Percentiles rank a stretch among this genome's conserved stretches.
These are phyloP conservation scores for Pistacia vera DNA, from an alignment of 345 rosid genomes.

Conservation along the genomic window DNA sequence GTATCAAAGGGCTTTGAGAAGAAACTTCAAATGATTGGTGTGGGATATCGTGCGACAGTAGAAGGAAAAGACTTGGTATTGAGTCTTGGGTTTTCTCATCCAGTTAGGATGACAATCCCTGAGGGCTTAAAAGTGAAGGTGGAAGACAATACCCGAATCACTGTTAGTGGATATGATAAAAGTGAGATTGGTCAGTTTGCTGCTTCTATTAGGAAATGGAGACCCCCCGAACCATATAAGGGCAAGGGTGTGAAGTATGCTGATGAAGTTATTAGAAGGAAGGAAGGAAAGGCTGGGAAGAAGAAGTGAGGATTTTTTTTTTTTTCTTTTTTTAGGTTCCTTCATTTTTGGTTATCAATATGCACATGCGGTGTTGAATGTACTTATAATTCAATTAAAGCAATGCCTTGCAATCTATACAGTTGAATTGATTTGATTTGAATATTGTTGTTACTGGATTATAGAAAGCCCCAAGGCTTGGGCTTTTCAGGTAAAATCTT, in stretches of 20 bases:
- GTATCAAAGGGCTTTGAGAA: slow-evolving; percentile 98
- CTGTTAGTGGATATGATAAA: slow-evolving; percentile 77
- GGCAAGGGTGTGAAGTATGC: slow-evolving; percentile 95
- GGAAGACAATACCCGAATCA: slow-evolving; percentile 82
- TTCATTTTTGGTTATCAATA: not conserved
- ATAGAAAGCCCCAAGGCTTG: too few species aligned
- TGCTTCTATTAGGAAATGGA: slow-evolving; percentile 87
- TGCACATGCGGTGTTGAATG: slow-evolving; percentile 2
- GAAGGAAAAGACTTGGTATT: slow-evolving; percentile 85
- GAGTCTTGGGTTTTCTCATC: slow-evolving; percentile 93
- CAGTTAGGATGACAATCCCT: slow-evolving; percentile 86
- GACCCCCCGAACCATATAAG: slow-evolving; percentile 97
- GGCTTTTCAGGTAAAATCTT: too few species aligned
- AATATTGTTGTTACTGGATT: too few species aligned
- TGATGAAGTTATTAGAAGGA: slow-evolving; percentile 72
- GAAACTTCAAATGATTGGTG: slow-evolving; percentile 82
- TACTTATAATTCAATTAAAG: not conserved
- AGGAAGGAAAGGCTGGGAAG: slow-evolving; percentile 98
- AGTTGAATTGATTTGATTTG: not conserved
- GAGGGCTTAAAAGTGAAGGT: slow-evolving; percentile 72
- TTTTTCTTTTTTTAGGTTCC: not conserved
- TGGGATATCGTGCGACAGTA: slow-evolving; percentile 79
- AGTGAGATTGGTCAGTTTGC: slow-evolving; percentile 82
- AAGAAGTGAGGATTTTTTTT: slow-evolving; percentile 57
- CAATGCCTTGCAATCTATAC: not conserved